Evolutionary conservation across 108 stramenopile species (phyloP).

Genomic region (Ochromonas danica): DNA sequence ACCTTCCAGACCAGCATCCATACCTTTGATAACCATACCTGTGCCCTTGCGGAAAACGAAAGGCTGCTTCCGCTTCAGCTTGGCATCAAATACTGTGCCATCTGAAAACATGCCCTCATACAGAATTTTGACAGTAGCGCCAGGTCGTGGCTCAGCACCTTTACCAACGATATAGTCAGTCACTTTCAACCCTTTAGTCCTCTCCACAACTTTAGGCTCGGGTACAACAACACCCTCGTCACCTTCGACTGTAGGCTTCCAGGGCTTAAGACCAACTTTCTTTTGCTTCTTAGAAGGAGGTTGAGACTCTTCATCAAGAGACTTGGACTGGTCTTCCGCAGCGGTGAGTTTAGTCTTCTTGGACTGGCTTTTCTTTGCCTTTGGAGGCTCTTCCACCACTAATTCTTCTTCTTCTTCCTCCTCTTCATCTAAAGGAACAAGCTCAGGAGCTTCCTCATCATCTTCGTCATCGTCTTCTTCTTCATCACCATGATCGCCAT

Average conservation of each 20-base stretch:
- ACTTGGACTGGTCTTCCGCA: constrained; percentile 28
- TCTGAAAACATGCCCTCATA: constrained; percentile 56
- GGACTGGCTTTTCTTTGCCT: constrained; percentile 38
- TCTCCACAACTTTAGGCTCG: background rate
- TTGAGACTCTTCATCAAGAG: constrained; percentile 35
- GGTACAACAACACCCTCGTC: constrained; percentile 39
- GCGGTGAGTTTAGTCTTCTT: constrained; percentile 41
- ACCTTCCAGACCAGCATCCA: constrained; percentile 52
- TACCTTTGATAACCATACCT: constrained; percentile 44
- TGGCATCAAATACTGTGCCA: constrained; percentile 49
- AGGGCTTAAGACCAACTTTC: background rate
- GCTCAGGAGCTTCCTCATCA: background rate
- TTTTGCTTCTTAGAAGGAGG: constrained; percentile 31
- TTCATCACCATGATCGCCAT: background rate
- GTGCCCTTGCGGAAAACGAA: constrained; percentile 46
- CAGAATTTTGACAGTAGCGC: constrained; percentile 39
- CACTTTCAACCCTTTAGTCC: background rate
- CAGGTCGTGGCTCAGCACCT: constrained; percentile 1
- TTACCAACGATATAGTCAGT: constrained; percentile 29
- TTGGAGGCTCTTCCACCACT: constrained; percentile 11
- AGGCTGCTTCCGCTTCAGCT: constrained; percentile 45
- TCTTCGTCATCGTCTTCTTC: background rate
- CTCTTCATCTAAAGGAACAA: background rate
- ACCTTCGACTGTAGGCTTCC: constrained; percentile 24
- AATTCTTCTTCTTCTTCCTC: background rate